Percentiles rank a stretch among this genome's conserved stretches.
These are phyloP conservation scores for Colletotrichum costaricense DNA, from an alignment of 2,329 filamentous ascomycete genomes.

Conservation along the genomic window DNA sequence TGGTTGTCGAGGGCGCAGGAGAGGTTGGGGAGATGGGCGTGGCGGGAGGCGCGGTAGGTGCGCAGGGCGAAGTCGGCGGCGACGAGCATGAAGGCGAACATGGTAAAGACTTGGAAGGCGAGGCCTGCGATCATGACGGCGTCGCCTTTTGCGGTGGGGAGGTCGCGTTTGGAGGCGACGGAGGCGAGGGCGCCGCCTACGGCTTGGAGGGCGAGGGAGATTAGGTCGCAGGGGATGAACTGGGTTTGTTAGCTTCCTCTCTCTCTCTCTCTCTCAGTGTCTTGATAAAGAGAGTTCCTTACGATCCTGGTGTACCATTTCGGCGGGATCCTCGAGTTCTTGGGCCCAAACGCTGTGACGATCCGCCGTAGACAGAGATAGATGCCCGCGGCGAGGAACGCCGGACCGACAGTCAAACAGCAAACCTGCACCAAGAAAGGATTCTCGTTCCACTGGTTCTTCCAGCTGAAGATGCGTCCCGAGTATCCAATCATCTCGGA, in stretches of 20 bases:
- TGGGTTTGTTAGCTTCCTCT: constrained; percentile 35
- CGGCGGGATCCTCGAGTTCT: constrained; percentile 60
- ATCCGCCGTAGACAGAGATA: constrained; percentile 70
- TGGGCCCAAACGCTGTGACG: constrained; percentile 58
- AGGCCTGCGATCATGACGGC: constrained; percentile 76
- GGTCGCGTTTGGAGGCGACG: constrained; percentile 50
- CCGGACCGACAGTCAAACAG: constrained; percentile 72
- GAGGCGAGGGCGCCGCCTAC: constrained; percentile 68
- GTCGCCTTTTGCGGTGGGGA: constrained; percentile 56
- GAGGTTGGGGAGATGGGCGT: constrained; percentile 39
- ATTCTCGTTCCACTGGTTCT: constrained; percentile 62
- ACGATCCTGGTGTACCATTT: constrained; percentile 62
- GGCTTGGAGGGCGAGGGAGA: constrained; percentile 71
- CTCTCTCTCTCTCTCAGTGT: too few relatives aligned
- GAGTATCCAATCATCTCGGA: constrained; percentile 70
- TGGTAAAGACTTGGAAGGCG: constrained; percentile 68
- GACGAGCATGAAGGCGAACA: constrained; percentile 64
- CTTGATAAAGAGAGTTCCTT: constrained; percentile 37
- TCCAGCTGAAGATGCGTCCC: constrained; percentile 65
- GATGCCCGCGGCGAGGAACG: constrained; percentile 72
- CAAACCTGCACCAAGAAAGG: constrained; percentile 68
- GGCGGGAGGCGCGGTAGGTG: constrained; percentile 43
- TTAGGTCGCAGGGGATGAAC: constrained; percentile 73
- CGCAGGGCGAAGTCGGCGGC: constrained; percentile 62
- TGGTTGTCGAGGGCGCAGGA: constrained; percentile 51